Conservation (phyloP, 176 grass and related monocot genomes). For the Tillandsia fasciculata region DNA sequence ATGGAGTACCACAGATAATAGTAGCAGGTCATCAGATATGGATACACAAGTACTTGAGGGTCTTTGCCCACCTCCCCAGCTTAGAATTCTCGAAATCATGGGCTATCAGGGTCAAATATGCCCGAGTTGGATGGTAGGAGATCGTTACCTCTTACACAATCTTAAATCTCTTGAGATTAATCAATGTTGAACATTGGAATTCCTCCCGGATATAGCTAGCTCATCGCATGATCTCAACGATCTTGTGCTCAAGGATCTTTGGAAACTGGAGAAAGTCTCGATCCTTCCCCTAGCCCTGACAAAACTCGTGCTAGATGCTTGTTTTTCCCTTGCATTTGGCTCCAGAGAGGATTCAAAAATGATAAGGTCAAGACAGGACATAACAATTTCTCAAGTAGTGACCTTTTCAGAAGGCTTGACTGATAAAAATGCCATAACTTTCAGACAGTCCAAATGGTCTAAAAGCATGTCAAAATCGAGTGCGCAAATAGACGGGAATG, state of each 20-base stretch:
- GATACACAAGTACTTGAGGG: slow-evolving; percentile 5
- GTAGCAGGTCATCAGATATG: neutral
- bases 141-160: neutral
- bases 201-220: neutral
- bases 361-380: too few relatives aligned
- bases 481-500: neutral
- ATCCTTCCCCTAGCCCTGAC: neutral
- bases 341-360: neutral
- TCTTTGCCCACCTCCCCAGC: slow-evolving; percentile 3
- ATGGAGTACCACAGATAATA: neutral
- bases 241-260: neutral
- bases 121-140: slow-evolving; percentile 10
- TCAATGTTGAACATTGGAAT: neutral
- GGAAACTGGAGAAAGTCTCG: neutral
- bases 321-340: neutral
- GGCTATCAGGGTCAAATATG: slow-evolving; percentile 1
- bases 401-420: neutral
- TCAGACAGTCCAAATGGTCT: too few relatives aligned
- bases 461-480: neutral
- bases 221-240: neutral
- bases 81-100: neutral
- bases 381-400: neutral
- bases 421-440: neutral
- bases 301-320: neutral
- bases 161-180: slow-evolving; percentile 2